Conservation (phyloP, 768 basidiomycete genomes). For the Neoboletus brunneissimus region DNA sequence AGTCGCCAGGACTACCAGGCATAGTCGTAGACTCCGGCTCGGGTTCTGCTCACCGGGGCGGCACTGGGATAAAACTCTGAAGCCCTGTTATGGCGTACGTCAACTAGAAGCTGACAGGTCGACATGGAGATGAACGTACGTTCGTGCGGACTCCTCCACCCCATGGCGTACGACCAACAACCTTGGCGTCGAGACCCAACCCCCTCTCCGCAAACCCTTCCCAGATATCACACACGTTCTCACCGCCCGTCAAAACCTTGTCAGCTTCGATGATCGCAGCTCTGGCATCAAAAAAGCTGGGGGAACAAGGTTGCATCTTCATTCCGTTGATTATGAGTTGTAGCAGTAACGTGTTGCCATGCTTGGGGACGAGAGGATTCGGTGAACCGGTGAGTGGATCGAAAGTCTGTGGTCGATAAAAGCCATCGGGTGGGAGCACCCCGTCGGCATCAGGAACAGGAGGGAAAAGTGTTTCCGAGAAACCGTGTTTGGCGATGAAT, state of each 20-base stretch:
- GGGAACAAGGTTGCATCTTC: constrained; percentile 93
- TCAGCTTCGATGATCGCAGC: constrained; percentile 92
- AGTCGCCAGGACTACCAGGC: constrained; percentile 33
- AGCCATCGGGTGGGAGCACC: constrained; percentile 58
- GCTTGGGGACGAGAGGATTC: constrained; percentile 71
- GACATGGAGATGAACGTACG: constrained; percentile 34
- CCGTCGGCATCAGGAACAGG: constrained; percentile 66
- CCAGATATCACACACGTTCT: constrained; percentile 91
- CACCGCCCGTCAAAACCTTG: constrained; percentile 83
- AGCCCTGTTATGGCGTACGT: constrained; percentile 31
- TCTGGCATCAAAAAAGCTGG: constrained; percentile 86
- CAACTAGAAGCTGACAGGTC: no score
- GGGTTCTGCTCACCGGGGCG: constrained; percentile 9
- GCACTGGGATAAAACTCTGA: constrained; percentile 39
- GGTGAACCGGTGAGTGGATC: constrained; percentile 28
- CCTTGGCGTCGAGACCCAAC: constrained; percentile 70
- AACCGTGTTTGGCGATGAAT: constrained; percentile 81
- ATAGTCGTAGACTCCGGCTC: constrained; percentile 17
- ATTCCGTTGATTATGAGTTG: constrained; percentile 38
- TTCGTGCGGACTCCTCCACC: constrained; percentile 81
- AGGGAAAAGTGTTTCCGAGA: constrained; percentile 75
- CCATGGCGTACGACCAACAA: constrained; percentile 81
- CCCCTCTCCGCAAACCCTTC: constrained; percentile 79
- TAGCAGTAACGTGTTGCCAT: constrained; percentile 43
- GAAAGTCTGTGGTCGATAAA: constrained; percentile 54